Base-by-base conservation (phyloP, 1,284 basidiomycete species). In the Singerocomus rubriflavus region DNA sequence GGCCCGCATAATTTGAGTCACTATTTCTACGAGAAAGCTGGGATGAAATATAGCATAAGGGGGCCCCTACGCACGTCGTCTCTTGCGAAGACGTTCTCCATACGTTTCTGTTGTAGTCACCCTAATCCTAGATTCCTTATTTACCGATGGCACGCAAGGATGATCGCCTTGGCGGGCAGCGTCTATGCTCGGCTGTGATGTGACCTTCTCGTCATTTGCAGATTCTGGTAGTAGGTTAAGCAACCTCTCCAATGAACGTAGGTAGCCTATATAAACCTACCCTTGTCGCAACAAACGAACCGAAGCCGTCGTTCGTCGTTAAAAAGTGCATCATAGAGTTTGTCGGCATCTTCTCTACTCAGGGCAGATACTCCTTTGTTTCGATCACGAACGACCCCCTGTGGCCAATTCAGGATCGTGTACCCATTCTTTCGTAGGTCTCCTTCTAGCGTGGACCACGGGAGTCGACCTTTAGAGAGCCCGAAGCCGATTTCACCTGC, bases 391-490 rank as follows among this genome's bases (percentile, higher is more conserved):
- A 16, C 0, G n/a, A 56, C 29, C 0, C 21, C 47, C 2, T 42
- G n/a, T 0, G 57, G 55, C 47, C 53, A 56, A 32, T 58, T 34
- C 0, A 17, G 4, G 17, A 52, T 56, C 12, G 0, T n/a, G 11
- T 57, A 56, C 5, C 44, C 44, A 9, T n/a, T 13, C 17, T 27
- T 43, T 3, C 2, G 6, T 6, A 59, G 12, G 0, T 51, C 29
- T 3, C n/a, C 17, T n/a, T 51, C 35, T 4, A 56, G 56, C 0
- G 46, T 58, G 1, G 48, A 46, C 53, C 55, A 56, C 0, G 53
- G 57, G 0, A 58, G 34, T 2, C 40, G 43, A 52, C 27, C 44
- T 0, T 46, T 44, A 3, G 29, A 4, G 8, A 56, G 1, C 1
- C 5, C 27, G 32, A 54, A 53, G 1, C 31, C 40, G 3, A 56